Base-by-base conservation (phyloP, 2,329 filamentous ascomycete genomes). In the Tolypocladium guangdongense region DNA sequence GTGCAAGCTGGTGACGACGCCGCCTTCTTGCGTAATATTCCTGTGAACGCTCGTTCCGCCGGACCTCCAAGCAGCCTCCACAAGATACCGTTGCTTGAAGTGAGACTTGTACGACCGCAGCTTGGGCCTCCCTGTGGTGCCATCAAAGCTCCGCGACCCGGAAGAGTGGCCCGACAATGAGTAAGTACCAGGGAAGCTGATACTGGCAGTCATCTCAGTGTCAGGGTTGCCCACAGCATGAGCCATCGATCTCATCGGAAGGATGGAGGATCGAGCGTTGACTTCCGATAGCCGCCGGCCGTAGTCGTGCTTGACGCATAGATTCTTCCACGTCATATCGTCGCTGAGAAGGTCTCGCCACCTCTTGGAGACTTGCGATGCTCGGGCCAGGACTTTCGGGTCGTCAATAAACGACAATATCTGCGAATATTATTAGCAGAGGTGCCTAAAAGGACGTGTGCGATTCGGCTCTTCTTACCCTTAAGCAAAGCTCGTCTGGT, bases 381-480 rank as follows among this genome's bases (percentile, higher is more conserved):
- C 88, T 66, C 93, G 82, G 39, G 91, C 92, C 48, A 99, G 78
- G 3, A 95, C 95, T 67, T 91, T 93, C 1, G 93, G 91, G 65
- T 99, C 93, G 64, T 99, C 93, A 64, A 99, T 92, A 67, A 95
- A 99, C 45, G 92, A 95, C 50, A 99, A 78, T 59, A 99, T 88
- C 87, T 96, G 64, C 4, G 51, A 49, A 27, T 7, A 11, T 27
- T n/a, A 12, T 49, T 32, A 48, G 43, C 22, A 38, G 22, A 35
- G n/a, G 7, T 14, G 36, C 22, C 22, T 7, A 5, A 7, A 24
- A 37, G 10, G 14, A 18, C 4, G 11, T n/a, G 18, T 6, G 8
- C 10, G 27, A 20, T 14, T 12, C 10, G 4, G 12, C 12, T 47
- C 18, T 14, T 71, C 85, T 66, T 80, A 95, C 90, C 63, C 90